These are phyloP conservation scores for Penicillium sp. DNA, from an alignment of 2,329 filamentous ascomycete genomes.

Conservation along the genomic window DNA sequence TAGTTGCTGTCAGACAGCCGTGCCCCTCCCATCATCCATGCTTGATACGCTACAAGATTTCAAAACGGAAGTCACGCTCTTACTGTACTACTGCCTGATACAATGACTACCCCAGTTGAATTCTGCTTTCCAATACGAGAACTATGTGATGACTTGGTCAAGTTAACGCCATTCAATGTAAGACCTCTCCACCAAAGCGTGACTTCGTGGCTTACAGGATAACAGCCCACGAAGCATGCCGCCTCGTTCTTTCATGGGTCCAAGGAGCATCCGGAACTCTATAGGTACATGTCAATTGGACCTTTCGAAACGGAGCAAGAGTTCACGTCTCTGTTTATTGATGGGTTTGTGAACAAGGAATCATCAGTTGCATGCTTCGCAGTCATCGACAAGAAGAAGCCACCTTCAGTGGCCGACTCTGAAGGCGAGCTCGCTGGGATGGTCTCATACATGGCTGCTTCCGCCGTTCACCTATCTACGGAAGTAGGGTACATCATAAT, in stretches of 20 bases:
- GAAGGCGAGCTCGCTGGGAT: constrained; percentile 16
- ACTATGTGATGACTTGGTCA: constrained; percentile 10
- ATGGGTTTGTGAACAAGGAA: constrained; percentile 1
- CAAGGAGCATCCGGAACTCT: constrained; percentile 8
- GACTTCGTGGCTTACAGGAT: not conserved
- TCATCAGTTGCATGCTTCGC: constrained; percentile 7
- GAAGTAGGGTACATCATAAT: constrained; percentile 25
- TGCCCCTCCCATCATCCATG: not conserved
- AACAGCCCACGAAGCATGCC: constrained; percentile 11
- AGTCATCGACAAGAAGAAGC: constrained; percentile 4
- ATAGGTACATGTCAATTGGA: constrained; percentile 9
- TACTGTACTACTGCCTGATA: not conserved
- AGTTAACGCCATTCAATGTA: constrained; percentile 7
- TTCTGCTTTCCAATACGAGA: constrained; percentile 5
- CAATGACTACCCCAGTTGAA: not conserved
- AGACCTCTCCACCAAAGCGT: not conserved
- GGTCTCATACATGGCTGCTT: constrained; percentile 16
- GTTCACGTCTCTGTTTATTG: constrained; percentile 1
- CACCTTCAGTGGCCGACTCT: not conserved
- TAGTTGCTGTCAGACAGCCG: not conserved
- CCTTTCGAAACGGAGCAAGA: constrained; percentile 5
- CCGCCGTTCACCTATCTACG: constrained; percentile 4
- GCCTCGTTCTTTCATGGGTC: constrained; percentile 8
- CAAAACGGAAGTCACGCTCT: not conserved
- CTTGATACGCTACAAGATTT: not conserved